Evolutionary conservation across 345 rosid species (phyloP).

Genomic region (Rhodamnia argentea): DNA sequence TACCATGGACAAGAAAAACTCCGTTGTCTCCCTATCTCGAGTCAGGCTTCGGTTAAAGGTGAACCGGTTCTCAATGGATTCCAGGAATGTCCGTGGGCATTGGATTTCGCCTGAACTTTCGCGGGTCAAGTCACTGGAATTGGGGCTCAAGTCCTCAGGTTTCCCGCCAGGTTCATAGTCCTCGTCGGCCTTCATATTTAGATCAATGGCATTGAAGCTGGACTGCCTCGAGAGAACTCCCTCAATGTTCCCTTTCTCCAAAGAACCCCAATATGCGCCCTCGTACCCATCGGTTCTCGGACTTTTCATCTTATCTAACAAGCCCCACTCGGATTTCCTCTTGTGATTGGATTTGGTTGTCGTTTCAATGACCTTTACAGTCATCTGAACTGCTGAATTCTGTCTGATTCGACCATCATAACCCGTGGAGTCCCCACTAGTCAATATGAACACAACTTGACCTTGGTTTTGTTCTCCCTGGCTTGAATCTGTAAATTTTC

Average conservation of each 20-base stretch:
- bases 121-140: slow-evolving; percentile 56
- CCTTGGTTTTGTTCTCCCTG: slow-evolving; percentile 8
- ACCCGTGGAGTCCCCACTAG: slow-evolving; percentile 22
- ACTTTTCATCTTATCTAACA: slow-evolving; percentile 25
- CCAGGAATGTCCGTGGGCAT: slow-evolving; percentile 24
- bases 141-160: slow-evolving; percentile 43
- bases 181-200: slow-evolving; percentile 43
- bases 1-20: slow-evolving; percentile 27
- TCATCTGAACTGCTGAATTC: slow-evolving; percentile 43
- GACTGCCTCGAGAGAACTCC: slow-evolving; percentile 47
- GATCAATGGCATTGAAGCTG: slow-evolving; percentile 55
- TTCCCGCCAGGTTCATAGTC: slow-evolving; percentile 22
- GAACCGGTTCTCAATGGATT: slow-evolving; percentile 40
- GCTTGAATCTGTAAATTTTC: slow-evolving; percentile 19
- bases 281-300: slow-evolving; percentile 28
- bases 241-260: slow-evolving; percentile 20
- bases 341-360: slow-evolving; percentile 20
- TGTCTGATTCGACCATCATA: slow-evolving; percentile 7
- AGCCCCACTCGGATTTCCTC: slow-evolving; percentile 46
- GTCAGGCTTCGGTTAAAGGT: slow-evolving; percentile 27
- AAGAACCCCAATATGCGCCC: slow-evolving; percentile 3
- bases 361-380: slow-evolving; percentile 29
- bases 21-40: slow-evolving; percentile 21
- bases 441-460: slow-evolving; percentile 43
- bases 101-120: slow-evolving; percentile 27